Percentiles rank a stretch among this genome's conserved stretches.
These are phyloP conservation scores for Talaromyces adpressus DNA, from an alignment of 495 filamentous ascomycete genomes.

Conservation along the genomic window DNA sequence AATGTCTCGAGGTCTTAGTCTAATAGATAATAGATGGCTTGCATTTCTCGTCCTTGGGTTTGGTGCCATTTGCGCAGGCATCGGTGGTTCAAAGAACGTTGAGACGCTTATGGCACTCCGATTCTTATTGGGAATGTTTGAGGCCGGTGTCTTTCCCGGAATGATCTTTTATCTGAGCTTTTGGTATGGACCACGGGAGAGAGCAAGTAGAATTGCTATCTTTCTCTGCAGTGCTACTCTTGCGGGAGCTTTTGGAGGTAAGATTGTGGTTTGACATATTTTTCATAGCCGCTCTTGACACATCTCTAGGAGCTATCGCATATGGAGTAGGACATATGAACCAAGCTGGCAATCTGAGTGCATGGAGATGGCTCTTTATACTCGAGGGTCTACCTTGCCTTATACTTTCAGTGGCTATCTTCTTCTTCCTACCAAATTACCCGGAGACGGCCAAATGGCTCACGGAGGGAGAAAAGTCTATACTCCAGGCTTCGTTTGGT, in stretches of 20 bases:
- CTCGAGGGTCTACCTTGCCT: conserved; percentile 48
- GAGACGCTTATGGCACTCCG: conserved; percentile 39
- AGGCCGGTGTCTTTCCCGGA: conserved; percentile 47
- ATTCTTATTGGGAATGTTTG: conserved; percentile 40
- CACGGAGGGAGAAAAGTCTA: conserved; percentile 31
- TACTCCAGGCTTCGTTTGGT: conserved; percentile 24
- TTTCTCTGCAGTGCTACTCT: conserved; percentile 51
- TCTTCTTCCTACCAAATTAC: conserved; percentile 47
- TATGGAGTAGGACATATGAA: conserved; percentile 50
- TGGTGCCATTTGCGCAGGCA: conserved; percentile 47
- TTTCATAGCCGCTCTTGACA: not conserved
- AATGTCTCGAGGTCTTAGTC: not conserved
- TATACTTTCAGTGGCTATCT: conserved; percentile 30
- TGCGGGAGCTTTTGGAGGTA: conserved; percentile 53
- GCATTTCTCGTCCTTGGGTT: conserved; percentile 49
- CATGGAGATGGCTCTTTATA: conserved; percentile 58
- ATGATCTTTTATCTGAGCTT: conserved; percentile 48
- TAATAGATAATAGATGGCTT: conserved; percentile 33
- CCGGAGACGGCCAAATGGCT: conserved; percentile 43
- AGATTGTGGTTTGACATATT: conserved; percentile 25
- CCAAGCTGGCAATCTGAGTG: conserved; percentile 33
- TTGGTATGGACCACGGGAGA: conserved; percentile 50
- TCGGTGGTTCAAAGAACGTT: conserved; percentile 38
- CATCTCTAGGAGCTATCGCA: not conserved
- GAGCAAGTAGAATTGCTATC: conserved; percentile 45